Percentiles rank a stretch among this genome's conserved stretches.
Evolutionary conservation across 352 stramenopile genomes (phyloP).

Genomic region (Phytophthora capsici): DNA sequence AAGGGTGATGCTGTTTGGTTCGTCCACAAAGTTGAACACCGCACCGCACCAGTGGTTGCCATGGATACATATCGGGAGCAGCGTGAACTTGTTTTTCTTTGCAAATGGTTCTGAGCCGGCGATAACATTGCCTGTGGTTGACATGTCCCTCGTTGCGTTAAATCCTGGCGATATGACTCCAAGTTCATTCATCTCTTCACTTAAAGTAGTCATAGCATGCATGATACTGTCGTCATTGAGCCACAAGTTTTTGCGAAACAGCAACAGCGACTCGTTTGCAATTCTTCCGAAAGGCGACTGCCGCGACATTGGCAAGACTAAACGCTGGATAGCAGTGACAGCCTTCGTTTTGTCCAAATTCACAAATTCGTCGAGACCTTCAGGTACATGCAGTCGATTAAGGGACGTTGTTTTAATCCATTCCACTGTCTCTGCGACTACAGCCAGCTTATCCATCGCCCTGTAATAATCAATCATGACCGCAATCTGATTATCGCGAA

Average conservation of each 20-base stretch:
- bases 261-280: too few relatives aligned
- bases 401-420: too few relatives aligned
- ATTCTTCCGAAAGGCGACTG: too few relatives aligned
- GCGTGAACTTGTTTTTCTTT: background rate
- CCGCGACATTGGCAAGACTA: too few relatives aligned
- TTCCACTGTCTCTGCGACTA: too few relatives aligned
- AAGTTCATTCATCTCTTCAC: background rate
- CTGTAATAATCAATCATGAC: conserved; percentile 5
- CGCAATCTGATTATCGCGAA: background rate
- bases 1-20: background rate
- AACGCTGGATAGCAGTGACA: too few relatives aligned
- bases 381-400: too few relatives aligned
- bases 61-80: background rate
- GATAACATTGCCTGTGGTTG: background rate
- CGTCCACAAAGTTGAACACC: background rate
- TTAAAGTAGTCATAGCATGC: background rate
- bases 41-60: background rate
- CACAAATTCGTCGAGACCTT: too few relatives aligned
- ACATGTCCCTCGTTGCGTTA: background rate
- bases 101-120: background rate
- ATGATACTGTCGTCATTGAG: too few relatives aligned
- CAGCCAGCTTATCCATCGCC: too few relatives aligned
- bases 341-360: too few relatives aligned
- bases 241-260: too few relatives aligned
- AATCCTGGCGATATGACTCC: background rate